These are phyloP conservation scores for Achaetomium macrosporum DNA, from an alignment of 2,329 filamentous ascomycete species.

Conservation along the genomic window DNA sequence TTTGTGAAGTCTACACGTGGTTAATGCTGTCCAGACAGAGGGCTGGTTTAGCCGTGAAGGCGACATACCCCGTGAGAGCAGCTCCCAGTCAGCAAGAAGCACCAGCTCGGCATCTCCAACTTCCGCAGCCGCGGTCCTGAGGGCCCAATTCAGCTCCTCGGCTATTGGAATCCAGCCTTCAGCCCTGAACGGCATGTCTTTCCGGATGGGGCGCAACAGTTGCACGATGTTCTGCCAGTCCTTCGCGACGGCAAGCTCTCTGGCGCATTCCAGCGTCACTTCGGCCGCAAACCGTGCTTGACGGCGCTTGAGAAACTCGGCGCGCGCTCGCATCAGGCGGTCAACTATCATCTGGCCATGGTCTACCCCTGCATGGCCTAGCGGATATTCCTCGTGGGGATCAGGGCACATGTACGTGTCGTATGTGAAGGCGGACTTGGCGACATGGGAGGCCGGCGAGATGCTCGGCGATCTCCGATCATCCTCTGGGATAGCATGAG, in stretches of 20 bases:
- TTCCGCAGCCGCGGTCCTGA: conserved; percentile 51
- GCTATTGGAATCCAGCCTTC: conserved; percentile 56
- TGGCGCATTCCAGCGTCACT: conserved; percentile 51
- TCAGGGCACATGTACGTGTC: conserved; percentile 63
- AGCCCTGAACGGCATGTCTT: conserved; percentile 47
- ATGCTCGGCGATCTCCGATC: conserved; percentile 47
- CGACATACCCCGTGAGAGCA: conserved; percentile 53
- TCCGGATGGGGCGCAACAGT: conserved; percentile 53
- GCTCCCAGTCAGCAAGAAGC: conserved; percentile 59
- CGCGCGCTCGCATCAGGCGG: conserved; percentile 43
- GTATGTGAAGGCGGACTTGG: conserved; percentile 51
- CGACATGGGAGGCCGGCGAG: conserved; percentile 41
- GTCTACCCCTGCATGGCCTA: conserved; percentile 44
- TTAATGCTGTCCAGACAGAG: conserved; percentile 4
- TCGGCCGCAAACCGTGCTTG: conserved; percentile 52
- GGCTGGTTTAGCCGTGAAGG: background rate
- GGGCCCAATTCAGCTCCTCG: conserved; percentile 56
- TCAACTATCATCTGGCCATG: conserved; percentile 52
- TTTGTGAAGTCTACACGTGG: conserved; percentile 45
- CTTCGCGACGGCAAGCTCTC: conserved; percentile 45
- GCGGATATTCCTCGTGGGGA: conserved; percentile 54
- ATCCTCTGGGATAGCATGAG: conserved; percentile 53
- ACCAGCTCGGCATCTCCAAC: conserved; percentile 50
- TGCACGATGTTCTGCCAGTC: conserved; percentile 50
- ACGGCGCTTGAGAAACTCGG: conserved; percentile 48